These are phyloP conservation scores for Arctostaphylos glauca DNA, from an alignment of 148 eudicot genomes.

Conservation along the genomic window DNA sequence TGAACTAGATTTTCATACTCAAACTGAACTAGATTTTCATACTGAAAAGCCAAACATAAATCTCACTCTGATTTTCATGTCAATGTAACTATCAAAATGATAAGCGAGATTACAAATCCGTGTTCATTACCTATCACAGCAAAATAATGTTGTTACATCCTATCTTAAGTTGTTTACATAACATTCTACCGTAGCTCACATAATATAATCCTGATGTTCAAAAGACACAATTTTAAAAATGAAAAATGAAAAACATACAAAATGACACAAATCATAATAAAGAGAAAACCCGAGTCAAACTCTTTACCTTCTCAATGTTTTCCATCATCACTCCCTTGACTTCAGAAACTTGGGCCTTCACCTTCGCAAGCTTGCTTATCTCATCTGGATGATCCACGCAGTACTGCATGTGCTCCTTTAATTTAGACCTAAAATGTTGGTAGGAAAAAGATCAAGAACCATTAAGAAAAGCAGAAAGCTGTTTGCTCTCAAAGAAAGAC, in stretches of 20 bases:
- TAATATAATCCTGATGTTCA: background rate
- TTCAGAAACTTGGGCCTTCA: slow-evolving; percentile 32
- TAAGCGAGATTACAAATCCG: background rate
- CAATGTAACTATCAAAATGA: background rate
- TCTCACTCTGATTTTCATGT: background rate
- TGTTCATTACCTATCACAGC: background rate
- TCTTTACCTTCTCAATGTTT: slow-evolving; percentile 32
- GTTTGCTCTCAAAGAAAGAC: background rate
- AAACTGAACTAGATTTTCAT: background rate
- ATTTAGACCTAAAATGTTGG: slow-evolving; percentile 17
- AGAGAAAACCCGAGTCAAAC: background rate
- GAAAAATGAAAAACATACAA: background rate
- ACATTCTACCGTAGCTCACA: background rate
- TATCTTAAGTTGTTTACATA: background rate
- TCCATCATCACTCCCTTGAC: slow-evolving; percentile 37
- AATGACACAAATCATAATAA: background rate
- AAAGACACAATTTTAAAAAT: background rate
- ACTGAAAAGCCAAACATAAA: background rate
- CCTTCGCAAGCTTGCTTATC: slow-evolving; percentile 28
- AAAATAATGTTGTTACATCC: background rate
- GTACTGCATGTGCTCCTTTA: slow-evolving; percentile 31
- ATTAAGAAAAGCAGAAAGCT: background rate
- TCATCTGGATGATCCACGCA: slow-evolving; percentile 33
- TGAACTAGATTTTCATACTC: background rate
- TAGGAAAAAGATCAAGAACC: background rate